phyloP scores from a whole-genome alignment of 139 green algal genomes.

The Chlamydomonas eustigma region DNA sequence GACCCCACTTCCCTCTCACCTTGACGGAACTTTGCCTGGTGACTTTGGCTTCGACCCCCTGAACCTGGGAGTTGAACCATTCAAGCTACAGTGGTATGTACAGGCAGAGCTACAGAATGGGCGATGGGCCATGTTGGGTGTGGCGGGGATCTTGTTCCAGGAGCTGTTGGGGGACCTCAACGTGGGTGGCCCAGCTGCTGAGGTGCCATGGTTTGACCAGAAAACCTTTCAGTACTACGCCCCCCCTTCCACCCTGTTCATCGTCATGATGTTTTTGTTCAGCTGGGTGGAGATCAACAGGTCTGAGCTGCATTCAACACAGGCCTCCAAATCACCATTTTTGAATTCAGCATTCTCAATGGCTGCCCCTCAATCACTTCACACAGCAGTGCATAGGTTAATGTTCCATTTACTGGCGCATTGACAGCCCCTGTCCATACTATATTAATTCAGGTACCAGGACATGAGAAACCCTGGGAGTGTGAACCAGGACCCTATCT shows the following conservation, averaged over 20 bases:
- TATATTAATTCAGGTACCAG: slow-evolving; percentile 55
- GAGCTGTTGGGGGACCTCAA: background rate
- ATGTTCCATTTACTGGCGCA: too few species aligned
- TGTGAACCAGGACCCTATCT: slow-evolving; percentile 59
- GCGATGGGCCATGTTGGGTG: slow-evolving; percentile 71
- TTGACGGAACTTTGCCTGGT: slow-evolving; percentile 53
- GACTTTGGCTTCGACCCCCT: slow-evolving; percentile 80
- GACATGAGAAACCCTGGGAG: slow-evolving; percentile 81
- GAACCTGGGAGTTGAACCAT: background rate
- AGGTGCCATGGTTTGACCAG: background rate
- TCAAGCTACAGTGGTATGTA: slow-evolving; percentile 44
- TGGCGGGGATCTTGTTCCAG: slow-evolving; percentile 62
- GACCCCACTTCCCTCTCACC: slow-evolving; percentile 15
- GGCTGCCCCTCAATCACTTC: too few species aligned
- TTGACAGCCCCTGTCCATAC: too few species aligned
- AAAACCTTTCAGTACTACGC: slow-evolving; percentile 40
- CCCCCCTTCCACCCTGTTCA: slow-evolving; percentile 49
- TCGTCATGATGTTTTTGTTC: slow-evolving; percentile 67
- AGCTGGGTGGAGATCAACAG: slow-evolving; percentile 58
- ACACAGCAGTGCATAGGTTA: too few species aligned
- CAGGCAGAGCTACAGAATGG: slow-evolving; percentile 82
- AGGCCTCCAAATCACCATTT: background rate
- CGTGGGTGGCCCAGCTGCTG: slow-evolving; percentile 6
- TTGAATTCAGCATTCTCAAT: background rate
- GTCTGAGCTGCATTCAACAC: background rate